Base-by-base conservation (phyloP, 2,329 filamentous ascomycete genomes). In the Penicillium sp. region DNA sequence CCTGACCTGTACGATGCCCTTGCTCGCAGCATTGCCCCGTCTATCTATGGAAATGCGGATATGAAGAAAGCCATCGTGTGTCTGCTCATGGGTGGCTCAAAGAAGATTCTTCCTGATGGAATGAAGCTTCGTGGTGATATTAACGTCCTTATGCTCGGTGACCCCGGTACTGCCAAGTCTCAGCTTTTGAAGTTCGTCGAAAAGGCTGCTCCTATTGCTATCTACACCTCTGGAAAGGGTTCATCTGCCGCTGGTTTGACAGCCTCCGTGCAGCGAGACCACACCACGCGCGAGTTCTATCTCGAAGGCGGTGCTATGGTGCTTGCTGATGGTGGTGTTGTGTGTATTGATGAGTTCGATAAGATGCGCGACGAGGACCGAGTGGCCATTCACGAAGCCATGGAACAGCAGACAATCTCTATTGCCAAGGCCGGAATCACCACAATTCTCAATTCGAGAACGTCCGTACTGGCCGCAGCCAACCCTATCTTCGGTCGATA, bases 361-460 rank as follows among this genome's bases (percentile, higher is more conserved):
- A 99, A 99, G 82, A 99, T 99, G 94, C 85, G 94, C 61, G 94
- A 99, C 72, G 94, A 99, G 75, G 94, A 99, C 69, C 86, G 94
- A 67, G 94, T 97, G 7, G 94, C 94, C 2, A 99, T 99, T 65
- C 94, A 99, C 82, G 94, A 99, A 83, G 94, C 94, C 58, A 99
- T 99, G 94, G 94, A 99, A 74, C 94, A 99, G 78, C 94, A 99
- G 76, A 99, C 94, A 0, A 99, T 99, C 60, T 97, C 94, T 12
- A 97, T 99, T 68, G 94, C 94, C 63, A 97, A 99, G 78, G 94
- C 94, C 0, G 94, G 94, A 68, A 99, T 99, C 71, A 99, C 94
- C 0, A 99, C 94, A 0, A 97, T 99, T 63, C 84, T 99, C 53
- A 99, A 99, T 70, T 93, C 94, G 13, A 83, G 94, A 69, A 99